Conservation (phyloP, 352 stramenopile genomes). For the Phytophthora colocasiae region DNA sequence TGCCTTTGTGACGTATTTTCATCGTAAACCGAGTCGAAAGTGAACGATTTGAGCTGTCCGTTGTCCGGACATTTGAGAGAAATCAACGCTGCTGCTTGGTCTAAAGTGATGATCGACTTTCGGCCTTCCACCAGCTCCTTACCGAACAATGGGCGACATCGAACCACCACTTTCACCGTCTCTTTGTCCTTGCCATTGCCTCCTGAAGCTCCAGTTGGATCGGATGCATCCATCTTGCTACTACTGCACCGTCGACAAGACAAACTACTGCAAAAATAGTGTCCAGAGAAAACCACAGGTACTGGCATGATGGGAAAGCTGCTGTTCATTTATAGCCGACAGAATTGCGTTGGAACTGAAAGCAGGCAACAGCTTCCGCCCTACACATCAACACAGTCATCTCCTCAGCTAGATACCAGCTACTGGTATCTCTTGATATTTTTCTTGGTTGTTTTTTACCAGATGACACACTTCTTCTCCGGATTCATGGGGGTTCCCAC, state of each 20-base stretch:
- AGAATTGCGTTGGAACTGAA: neutral
- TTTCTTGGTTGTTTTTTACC: conserved; percentile 41
- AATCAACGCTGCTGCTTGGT: conserved; percentile 69
- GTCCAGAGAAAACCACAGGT: neutral
- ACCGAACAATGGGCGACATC: conserved; percentile 85
- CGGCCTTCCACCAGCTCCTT: conserved; percentile 87
- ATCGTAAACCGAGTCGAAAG: conserved; percentile 93
- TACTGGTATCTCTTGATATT: neutral
- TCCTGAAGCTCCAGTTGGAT: conserved; percentile 13
- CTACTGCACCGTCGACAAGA: neutral
- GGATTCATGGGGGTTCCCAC: conserved; percentile 74
- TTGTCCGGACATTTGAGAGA: conserved; percentile 83
- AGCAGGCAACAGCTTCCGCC: neutral
- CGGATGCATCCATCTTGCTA: conserved; percentile 29
- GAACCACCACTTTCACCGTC: conserved; percentile 91
- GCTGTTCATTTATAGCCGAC: conserved; percentile 25
- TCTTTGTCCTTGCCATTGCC: conserved; percentile 68
- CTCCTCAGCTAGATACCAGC: neutral
- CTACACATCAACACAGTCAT: neutral
- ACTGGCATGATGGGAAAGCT: neutral
- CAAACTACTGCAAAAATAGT: conserved; percentile 33
- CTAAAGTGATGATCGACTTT: conserved; percentile 84
- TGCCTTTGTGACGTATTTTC: conserved; percentile 83
- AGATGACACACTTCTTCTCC: conserved; percentile 69
- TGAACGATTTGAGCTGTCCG: conserved; percentile 87